Conservation (phyloP, 345 rosid species). For the Clausena lansium region DNA sequence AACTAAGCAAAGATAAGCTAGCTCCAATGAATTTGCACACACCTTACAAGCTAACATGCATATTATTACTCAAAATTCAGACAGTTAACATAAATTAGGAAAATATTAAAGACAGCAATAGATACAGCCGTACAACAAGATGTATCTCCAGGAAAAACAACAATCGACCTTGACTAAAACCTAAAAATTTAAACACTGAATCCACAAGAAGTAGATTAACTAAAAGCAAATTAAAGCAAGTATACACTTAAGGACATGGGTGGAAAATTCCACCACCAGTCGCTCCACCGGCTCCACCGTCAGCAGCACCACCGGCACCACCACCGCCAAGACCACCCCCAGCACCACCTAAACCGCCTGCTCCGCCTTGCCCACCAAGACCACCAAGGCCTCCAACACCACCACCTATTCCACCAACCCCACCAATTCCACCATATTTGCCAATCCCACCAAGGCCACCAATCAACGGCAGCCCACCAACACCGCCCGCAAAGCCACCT, state of each 20-base stretch:
- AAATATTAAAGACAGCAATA: background rate
- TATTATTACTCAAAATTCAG: background rate
- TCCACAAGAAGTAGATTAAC: background rate
- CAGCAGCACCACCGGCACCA: constrained; percentile 19
- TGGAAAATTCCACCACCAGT: constrained; percentile 25
- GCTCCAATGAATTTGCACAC: background rate
- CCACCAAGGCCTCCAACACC: constrained; percentile 57
- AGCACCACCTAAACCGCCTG: constrained; percentile 29
- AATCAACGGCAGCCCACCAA: constrained; percentile 49
- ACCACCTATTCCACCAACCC: constrained; percentile 55
- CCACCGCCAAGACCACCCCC: constrained; percentile 32
- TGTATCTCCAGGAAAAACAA: background rate
- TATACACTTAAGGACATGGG: constrained; percentile 16
- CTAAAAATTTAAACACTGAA: background rate
- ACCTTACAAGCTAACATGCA: background rate
- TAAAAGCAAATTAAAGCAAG: background rate
- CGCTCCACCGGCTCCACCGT: constrained; percentile 27
- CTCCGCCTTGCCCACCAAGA: constrained; percentile 28
- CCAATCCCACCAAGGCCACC: constrained; percentile 57
- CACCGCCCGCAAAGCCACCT: constrained; percentile 66
- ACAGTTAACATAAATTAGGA: background rate
- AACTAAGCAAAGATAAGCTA: background rate
- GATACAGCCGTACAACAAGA: too few relatives aligned
- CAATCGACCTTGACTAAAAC: background rate
- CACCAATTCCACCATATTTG: constrained; percentile 51